Conservation (phyloP, 192 early-diverging fungal genomes). For the Backusella sp. region DNA sequence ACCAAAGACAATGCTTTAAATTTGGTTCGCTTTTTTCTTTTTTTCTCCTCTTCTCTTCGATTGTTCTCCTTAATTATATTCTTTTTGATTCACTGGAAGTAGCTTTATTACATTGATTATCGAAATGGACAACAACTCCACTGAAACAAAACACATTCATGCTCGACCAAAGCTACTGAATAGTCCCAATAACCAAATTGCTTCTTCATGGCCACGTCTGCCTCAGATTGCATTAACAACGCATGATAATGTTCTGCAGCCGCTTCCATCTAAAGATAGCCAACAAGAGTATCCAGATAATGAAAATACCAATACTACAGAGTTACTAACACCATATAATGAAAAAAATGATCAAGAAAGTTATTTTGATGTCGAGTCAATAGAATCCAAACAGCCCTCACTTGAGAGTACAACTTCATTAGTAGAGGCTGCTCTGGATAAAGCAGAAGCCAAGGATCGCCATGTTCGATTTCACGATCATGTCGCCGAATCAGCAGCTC, state of each 20-base stretch:
- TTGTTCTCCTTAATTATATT: not conserved
- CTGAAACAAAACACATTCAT: not conserved
- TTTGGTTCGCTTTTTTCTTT: not conserved
- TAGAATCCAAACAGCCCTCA: not conserved
- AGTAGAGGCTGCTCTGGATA: constrained; percentile 24
- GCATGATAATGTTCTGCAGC: not conserved
- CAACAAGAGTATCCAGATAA: not conserved
- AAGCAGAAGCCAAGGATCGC: constrained; percentile 23
- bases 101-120: not conserved
- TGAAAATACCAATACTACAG: not conserved
- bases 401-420: constrained; percentile 7
- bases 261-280: not conserved
- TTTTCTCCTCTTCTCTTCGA: not conserved
- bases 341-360: not conserved
- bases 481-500: constrained; percentile 31
- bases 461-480: constrained; percentile 28
- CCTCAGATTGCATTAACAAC: not conserved
- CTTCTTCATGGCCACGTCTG: not conserved
- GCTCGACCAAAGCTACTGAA: not conserved
- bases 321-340: not conserved
- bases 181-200: not conserved
- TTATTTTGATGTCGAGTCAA: not conserved
- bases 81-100: not conserved
- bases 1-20: not conserved
- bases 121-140: not conserved